These are phyloP conservation scores for Dioszegia crocea DNA, from an alignment of 768 basidiomycete genomes.

Conservation along the genomic window DNA sequence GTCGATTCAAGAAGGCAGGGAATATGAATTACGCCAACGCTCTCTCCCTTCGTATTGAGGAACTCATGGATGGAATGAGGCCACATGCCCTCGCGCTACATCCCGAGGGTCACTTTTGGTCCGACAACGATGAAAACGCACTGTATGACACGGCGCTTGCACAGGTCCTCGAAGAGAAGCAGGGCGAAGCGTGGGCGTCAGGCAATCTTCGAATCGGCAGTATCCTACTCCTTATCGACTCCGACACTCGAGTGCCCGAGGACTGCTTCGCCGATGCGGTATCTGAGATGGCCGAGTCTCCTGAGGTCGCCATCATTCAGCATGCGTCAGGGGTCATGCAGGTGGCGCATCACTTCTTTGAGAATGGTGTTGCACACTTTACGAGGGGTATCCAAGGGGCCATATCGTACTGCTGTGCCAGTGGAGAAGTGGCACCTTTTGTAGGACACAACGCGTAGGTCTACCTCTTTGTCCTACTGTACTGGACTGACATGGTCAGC, in stretches of 20 bases:
- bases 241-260: slow-evolving; percentile 73
- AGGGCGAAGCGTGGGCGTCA: slow-evolving; percentile 67
- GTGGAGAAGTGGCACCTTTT: slow-evolving; percentile 37
- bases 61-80: slow-evolving; percentile 53
- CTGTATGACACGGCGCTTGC: slow-evolving; percentile 69
- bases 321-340: slow-evolving; percentile 91
- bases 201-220: slow-evolving; percentile 59
- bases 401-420: slow-evolving; percentile 47
- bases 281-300: slow-evolving; percentile 69
- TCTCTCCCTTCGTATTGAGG: slow-evolving; percentile 63
- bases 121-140: slow-evolving; percentile 63
- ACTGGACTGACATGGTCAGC: not conserved
- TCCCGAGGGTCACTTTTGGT: slow-evolving; percentile 57
- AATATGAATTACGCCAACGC: slow-evolving; percentile 84
- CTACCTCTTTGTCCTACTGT: not conserved
- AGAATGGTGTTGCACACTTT: slow-evolving; percentile 84
- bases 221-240: slow-evolving; percentile 74
- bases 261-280: slow-evolving; percentile 89
- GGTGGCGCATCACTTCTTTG: slow-evolving; percentile 82
- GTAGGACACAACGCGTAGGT: slow-evolving; percentile 10
- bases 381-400: slow-evolving; percentile 70
- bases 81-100: slow-evolving; percentile 53
- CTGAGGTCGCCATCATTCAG: slow-evolving; percentile 82
- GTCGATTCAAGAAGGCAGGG: slow-evolving; percentile 71
- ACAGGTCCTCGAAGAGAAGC: slow-evolving; percentile 65